Percentiles rank a stretch among this genome's conserved stretches.
phyloP scores from a whole-genome alignment of 2,329 filamentous ascomycete genomes.

The Pezizomycotina sp. region DNA sequence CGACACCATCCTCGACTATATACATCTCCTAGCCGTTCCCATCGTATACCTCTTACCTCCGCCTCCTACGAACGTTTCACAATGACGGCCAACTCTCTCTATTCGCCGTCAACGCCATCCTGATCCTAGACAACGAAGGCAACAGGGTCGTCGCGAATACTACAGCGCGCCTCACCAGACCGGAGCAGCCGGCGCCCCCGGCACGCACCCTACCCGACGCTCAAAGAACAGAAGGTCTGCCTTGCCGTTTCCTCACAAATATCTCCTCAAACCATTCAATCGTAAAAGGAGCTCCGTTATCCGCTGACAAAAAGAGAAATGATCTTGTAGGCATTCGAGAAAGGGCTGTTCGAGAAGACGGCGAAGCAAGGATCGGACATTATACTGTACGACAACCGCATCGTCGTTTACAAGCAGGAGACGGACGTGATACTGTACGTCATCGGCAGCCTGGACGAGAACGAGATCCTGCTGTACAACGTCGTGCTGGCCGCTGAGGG shows the following conservation, averaged over 20 bases:
- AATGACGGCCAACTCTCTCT: conserved; percentile 40
- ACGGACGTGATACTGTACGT: conserved; percentile 94
- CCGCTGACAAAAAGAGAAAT: not conserved
- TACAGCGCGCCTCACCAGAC: conserved; percentile 56
- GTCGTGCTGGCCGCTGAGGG: conserved; percentile 74
- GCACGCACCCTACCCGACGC: conserved; percentile 60
- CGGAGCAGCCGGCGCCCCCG: conserved; percentile 34
- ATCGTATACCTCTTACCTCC: too few relatives aligned
- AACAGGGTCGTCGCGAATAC: conserved; percentile 85
- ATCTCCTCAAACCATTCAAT: not conserved
- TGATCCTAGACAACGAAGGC: conserved; percentile 73
- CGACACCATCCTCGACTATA: conserved; percentile 1
- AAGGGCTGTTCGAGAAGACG: conserved; percentile 87
- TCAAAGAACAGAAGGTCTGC: conserved; percentile 67
- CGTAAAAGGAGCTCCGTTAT: not conserved
- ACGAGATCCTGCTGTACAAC: conserved; percentile 91
- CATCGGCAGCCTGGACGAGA: conserved; percentile 80
- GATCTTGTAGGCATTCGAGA: conserved; percentile 53
- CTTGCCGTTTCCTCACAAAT: not conserved
- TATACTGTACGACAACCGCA: conserved; percentile 89
- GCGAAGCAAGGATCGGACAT: conserved; percentile 78
- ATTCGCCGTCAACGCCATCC: conserved; percentile 50
- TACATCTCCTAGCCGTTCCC: conserved; percentile 10
- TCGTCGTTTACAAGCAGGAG: conserved; percentile 96
- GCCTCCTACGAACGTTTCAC: too few relatives aligned